Evolutionary conservation across 2,329 filamentous ascomycete species (phyloP).

Genomic region (Arthrobotrys sinensis): DNA sequence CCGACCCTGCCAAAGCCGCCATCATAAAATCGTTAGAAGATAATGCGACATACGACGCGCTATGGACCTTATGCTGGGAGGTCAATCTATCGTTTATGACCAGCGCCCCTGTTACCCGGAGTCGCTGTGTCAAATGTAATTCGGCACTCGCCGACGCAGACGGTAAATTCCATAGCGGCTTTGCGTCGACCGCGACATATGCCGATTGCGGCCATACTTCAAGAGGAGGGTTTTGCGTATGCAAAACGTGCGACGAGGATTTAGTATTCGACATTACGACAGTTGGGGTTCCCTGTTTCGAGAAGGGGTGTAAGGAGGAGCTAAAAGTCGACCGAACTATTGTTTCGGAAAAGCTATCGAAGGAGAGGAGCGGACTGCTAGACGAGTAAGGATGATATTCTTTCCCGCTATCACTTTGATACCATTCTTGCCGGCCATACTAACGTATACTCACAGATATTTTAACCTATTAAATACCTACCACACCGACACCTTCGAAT

Average conservation of each 20-base stretch:
- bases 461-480: conserved; percentile 46
- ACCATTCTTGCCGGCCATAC: not conserved
- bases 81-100: conserved; percentile 58
- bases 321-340: conserved; percentile 43
- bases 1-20: conserved; percentile 52
- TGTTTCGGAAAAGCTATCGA: conserved; percentile 38
- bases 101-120: conserved; percentile 31
- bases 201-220: conserved; percentile 32
- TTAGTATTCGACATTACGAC: conserved; percentile 52
- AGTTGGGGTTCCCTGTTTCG: conserved; percentile 43
- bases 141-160: conserved; percentile 45
- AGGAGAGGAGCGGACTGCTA: conserved; percentile 33
- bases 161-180: conserved; percentile 47
- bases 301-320: conserved; percentile 54
- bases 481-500: conserved; percentile 48
- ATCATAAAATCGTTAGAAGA: conserved; percentile 50
- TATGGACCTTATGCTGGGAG: conserved; percentile 52
- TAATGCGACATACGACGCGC: conserved; percentile 42
- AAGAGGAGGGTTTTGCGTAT: conserved; percentile 46
- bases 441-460: conserved; percentile 32
- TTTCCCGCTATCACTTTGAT: not conserved
- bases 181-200: conserved; percentile 37
- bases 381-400: conserved; percentile 36
- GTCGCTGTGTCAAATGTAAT: conserved; percentile 53
- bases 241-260: conserved; percentile 52